These are phyloP conservation scores for Clarireedia paspali DNA, from an alignment of 2,329 filamentous ascomycete species.

Conservation along the genomic window DNA sequence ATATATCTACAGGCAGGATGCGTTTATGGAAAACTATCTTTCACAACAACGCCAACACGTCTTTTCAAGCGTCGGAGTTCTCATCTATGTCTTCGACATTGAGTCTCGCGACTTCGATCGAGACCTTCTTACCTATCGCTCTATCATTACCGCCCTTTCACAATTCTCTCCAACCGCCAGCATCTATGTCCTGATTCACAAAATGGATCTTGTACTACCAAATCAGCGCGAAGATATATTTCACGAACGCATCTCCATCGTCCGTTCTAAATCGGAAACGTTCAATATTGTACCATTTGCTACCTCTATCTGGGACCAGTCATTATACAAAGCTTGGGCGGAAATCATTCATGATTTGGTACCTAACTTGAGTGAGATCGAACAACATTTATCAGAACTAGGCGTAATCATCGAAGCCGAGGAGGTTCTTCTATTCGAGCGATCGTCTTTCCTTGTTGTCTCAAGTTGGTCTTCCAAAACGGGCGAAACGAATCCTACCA, in stretches of 20 bases:
- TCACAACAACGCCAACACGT: conserved; percentile 92
- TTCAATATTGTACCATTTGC: conserved; percentile 82
- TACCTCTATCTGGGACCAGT: conserved; percentile 98
- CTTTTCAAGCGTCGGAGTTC: conserved; percentile 90
- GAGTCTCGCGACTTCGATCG: conserved; percentile 91
- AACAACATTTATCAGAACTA: conserved; percentile 74
- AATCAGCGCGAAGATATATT: conserved; percentile 75
- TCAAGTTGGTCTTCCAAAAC: conserved; percentile 76
- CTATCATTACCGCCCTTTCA: conserved; percentile 79
- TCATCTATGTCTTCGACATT: conserved; percentile 99
- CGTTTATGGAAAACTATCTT: conserved; percentile 98
- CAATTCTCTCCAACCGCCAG: conserved; percentile 77
- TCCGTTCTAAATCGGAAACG: conserved; percentile 65
- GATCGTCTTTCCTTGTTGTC: conserved; percentile 94
- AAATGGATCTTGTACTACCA: conserved; percentile 91
- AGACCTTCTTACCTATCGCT: conserved; percentile 85
- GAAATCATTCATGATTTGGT: conserved; percentile 96
- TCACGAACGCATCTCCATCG: conserved; percentile 70
- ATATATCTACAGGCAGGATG: conserved; percentile 64
- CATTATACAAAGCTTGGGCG: conserved; percentile 95
- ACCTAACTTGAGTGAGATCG: conserved; percentile 85
- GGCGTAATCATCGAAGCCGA: conserved; percentile 84
- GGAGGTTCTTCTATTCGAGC: conserved; percentile 89
- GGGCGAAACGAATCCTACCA: conserved; percentile 75
- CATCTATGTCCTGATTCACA: conserved; percentile 94